Conservation (phyloP, 305 asterid species). For the Plantago lanceolata region DNA sequence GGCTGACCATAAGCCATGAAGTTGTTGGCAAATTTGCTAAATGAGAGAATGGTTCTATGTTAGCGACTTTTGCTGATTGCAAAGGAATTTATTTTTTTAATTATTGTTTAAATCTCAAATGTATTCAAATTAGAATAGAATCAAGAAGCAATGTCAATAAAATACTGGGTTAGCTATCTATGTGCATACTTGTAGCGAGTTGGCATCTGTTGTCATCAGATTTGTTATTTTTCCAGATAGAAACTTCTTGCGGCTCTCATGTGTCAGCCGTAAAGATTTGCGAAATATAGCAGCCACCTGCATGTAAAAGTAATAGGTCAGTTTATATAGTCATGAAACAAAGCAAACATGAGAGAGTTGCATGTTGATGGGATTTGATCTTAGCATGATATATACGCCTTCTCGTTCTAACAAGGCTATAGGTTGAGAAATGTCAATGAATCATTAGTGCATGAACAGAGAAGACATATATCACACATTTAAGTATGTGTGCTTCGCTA, state of each 20-base stretch:
- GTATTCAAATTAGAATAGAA: neutral
- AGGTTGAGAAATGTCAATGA: neutral
- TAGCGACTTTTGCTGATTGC: neutral
- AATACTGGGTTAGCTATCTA: neutral
- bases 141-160: neutral
- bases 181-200: slow-evolving; percentile 74
- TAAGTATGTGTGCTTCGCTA: neutral
- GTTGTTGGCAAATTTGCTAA: slow-evolving; percentile 92
- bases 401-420: neutral
- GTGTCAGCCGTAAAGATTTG: slow-evolving; percentile 76
- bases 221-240: slow-evolving; percentile 88
- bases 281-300: slow-evolving; percentile 89
- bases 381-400: neutral
- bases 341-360: neutral
- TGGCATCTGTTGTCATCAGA: slow-evolving; percentile 92
- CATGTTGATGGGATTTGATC: neutral
- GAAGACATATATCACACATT: neutral
- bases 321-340: slow-evolving; percentile 13
- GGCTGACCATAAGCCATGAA: slow-evolving; percentile 88
- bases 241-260: slow-evolving; percentile 71
- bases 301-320: slow-evolving; percentile 9
- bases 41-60: neutral
- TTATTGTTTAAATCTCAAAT: neutral
- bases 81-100: neutral
- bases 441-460: neutral